phyloP scores from a whole-genome alignment of 2,329 filamentous ascomycete genomes.

The Arthrinium phaeospermum region DNA sequence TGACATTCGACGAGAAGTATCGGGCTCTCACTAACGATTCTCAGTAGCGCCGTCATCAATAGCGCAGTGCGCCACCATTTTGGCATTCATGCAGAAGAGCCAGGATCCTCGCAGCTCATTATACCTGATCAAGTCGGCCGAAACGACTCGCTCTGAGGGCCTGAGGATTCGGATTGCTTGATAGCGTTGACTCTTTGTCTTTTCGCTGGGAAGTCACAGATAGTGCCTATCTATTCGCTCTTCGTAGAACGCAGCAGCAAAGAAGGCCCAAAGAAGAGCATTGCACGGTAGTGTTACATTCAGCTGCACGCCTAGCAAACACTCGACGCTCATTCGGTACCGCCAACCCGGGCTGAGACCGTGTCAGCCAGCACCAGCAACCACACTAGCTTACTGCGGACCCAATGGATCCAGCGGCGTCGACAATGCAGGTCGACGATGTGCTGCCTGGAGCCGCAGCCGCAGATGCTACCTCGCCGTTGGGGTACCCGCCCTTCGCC shows the following conservation, averaged over 20 bases:
- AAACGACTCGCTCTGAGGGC: too few relatives aligned
- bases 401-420: neutral
- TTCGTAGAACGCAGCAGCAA: neutral
- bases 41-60: neutral
- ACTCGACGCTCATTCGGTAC: neutral
- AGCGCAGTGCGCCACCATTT: neutral
- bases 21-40: too few relatives aligned
- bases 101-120: too few relatives aligned
- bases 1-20: too few relatives aligned
- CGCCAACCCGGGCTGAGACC: neutral
- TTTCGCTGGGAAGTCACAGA: too few relatives aligned
- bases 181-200: too few relatives aligned
- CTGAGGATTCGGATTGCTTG: too few relatives aligned
- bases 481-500: neutral
- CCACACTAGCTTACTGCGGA: neutral
- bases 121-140: too few relatives aligned
- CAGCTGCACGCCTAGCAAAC: neutral
- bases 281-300: neutral
- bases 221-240: too few relatives aligned
- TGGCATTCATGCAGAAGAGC: neutral
- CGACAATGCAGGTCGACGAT: neutral
- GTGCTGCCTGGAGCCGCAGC: neutral
- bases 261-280: neutral
- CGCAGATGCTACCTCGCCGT: neutral
- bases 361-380: neutral